Evolutionary conservation across 2,329 filamentous ascomycete genomes (phyloP).

Genomic region (Aspergillus carbonarius): DNA sequence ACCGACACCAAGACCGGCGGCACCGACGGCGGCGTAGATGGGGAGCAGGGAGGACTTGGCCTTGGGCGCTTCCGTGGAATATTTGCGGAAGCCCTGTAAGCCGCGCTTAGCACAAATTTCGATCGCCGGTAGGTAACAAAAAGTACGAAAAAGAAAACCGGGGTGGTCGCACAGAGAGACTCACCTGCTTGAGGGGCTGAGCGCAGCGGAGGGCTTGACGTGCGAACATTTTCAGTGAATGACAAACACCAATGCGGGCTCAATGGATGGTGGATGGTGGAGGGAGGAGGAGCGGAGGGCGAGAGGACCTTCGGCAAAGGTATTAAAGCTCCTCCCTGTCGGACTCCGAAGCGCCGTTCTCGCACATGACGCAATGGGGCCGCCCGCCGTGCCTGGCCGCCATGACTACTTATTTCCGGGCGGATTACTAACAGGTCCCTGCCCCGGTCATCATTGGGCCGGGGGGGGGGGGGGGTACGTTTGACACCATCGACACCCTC

Average conservation of each 20-base stretch:
- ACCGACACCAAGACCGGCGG: slow-evolving; percentile 53
- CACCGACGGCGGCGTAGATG: slow-evolving; percentile 51
- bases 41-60: slow-evolving; percentile 58
- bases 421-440: not conserved
- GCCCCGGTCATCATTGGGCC: not conserved
- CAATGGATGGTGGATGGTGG: slow-evolving; percentile 19
- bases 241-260: slow-evolving; percentile 15
- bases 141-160: not conserved
- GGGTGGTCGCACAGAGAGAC: slow-evolving; percentile 24
- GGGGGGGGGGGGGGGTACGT: not conserved
- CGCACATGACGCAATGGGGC: slow-evolving; percentile 32
- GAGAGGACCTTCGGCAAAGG: not conserved
- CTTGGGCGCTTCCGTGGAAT: slow-evolving; percentile 63
- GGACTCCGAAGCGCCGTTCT: slow-evolving; percentile 14
- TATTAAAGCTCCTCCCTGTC: slow-evolving; percentile 16
- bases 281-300: slow-evolving; percentile 8
- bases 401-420: slow-evolving; percentile 2
- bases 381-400: slow-evolving; percentile 6
- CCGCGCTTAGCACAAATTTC: slow-evolving; percentile 8
- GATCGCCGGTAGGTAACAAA: not conserved
- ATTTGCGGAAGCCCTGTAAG: slow-evolving; percentile 63
- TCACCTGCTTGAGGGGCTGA: slow-evolving; percentile 66
- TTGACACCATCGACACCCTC: not conserved
- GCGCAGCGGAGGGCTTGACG: slow-evolving; percentile 63
- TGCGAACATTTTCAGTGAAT: slow-evolving; percentile 62